Evolutionary conservation across 164 flowering plant genomes (phyloP), one percentile per base, ranked within the genome.

Genomic region (Tetrastigma voinierianum): DNA sequence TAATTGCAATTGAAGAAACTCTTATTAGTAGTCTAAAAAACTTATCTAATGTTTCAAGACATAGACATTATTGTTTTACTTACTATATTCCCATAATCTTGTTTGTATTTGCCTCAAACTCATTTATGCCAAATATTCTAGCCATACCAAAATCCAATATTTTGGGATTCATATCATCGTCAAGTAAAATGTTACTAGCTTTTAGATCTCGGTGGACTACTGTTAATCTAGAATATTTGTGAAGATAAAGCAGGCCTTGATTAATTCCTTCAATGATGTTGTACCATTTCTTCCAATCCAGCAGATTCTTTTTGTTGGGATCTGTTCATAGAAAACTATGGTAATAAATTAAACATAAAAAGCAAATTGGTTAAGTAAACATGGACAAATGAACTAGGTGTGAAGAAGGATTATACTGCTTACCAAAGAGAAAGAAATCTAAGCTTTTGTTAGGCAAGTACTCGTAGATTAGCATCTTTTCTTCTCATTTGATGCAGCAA

Each of bases 201-300:
- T 24, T 24, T 24, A 24, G 4, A 24, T 24, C 32, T 24, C 32
- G 32, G 32, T 82, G 81, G 15, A 82, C 72, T 52, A 82, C 70
- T 19, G 32, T 69, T 4, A 75, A 61, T 21, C 75, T 62, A 8
- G 82, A 80, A 21, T 82, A 81, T 32, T 74, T 75, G 46, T 82
- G 83, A 55, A 82, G 80, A 71, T 82, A 80, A 6, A 74, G 76
- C 4, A 79, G 65, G 19, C 86, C 86, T 40, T 65, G 56, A 10
- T 69, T 68, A 54, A 72, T 64, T 2, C 77, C 83, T 24, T 9
- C 51, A 11, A 81, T 74, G 51, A 81, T 74, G 20, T 74, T 74
- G 53, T 40, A 46, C n/a, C 82, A 61, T 12, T 4, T 76, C 18
- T 18, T 18, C 84, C 84, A 81, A 44, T 71, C 75, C 61, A 78